phyloP scores from a whole-genome alignment of 192 early-diverging fungal species.

The Lunasporangiospora selenospora region DNA sequence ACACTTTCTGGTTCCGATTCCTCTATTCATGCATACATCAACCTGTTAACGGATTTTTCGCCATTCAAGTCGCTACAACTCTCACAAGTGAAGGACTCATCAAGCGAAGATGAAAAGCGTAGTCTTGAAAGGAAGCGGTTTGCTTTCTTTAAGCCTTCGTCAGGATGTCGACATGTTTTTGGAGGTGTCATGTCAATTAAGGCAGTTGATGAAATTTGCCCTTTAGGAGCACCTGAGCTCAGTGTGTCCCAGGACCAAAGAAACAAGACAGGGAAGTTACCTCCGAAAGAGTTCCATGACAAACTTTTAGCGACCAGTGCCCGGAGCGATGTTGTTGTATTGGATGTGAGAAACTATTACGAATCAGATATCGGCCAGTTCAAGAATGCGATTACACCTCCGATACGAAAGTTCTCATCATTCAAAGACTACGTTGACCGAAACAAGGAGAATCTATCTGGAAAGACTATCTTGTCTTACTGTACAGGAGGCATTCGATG shows the following conservation, averaged over 20 bases:
- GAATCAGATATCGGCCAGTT: constrained; percentile 71
- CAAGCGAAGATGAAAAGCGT: not conserved
- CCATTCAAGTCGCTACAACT: constrained; percentile 16
- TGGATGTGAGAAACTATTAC: constrained; percentile 76
- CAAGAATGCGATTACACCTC: constrained; percentile 59
- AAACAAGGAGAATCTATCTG: constrained; percentile 48
- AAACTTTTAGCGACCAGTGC: constrained; percentile 37
- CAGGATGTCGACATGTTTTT: constrained; percentile 71
- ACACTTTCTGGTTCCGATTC: constrained; percentile 61
- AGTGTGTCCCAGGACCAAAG: constrained; percentile 30
- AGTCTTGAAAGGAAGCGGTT: constrained; percentile 17
- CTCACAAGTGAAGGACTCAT: not conserved
- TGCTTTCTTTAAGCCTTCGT: constrained; percentile 70
- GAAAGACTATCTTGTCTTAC: constrained; percentile 70
- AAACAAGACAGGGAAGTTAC: constrained; percentile 48
- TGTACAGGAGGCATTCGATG: constrained; percentile 66
- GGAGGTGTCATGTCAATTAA: constrained; percentile 58
- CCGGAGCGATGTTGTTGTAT: constrained; percentile 47
- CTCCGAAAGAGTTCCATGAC: constrained; percentile 61
- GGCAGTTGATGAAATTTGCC: constrained; percentile 70
- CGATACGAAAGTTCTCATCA: constrained; percentile 69
- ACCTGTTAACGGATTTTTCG: constrained; percentile 36
- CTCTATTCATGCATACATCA: constrained; percentile 54
- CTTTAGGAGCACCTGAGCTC: constrained; percentile 56
- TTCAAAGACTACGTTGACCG: constrained; percentile 64